These are phyloP conservation scores for Aspergillus pseudonomiae DNA, from an alignment of 2,329 filamentous ascomycete genomes.

Conservation along the genomic window DNA sequence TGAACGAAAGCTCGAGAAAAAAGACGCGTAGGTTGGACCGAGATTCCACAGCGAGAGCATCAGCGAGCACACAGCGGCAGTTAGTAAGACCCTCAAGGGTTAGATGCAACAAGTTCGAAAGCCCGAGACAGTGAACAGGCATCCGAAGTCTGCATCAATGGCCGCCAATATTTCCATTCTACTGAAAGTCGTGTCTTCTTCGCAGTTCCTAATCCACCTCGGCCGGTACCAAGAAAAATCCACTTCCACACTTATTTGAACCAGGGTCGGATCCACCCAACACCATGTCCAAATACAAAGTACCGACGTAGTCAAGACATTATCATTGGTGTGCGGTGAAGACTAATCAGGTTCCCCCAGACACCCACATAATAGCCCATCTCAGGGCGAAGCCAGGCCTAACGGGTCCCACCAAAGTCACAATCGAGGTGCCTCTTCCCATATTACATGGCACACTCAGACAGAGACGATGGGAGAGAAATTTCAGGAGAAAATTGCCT, in stretches of 20 bases:
- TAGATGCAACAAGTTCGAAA: constrained; percentile 12
- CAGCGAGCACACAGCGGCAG: constrained; percentile 64
- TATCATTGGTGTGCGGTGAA: constrained; percentile 5
- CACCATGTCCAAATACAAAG: not conserved
- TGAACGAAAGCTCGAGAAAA: constrained; percentile 27
- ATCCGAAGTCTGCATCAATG: not conserved
- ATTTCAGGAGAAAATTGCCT: not conserved
- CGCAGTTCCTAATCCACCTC: not conserved
- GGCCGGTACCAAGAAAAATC: not conserved
- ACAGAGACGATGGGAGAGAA: not conserved
- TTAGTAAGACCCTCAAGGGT: constrained; percentile 35
- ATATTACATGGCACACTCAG: not conserved
- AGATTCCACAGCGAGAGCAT: constrained; percentile 42
- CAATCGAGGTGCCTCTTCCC: constrained; percentile 10
- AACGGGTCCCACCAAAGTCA: not conserved
- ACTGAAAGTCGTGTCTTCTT: not conserved
- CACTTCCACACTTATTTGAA: not conserved
- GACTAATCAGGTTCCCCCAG: constrained; percentile 10
- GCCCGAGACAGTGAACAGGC: not conserved
- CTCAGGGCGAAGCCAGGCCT: not conserved
- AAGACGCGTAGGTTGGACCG: constrained; percentile 26
- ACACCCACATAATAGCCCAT: constrained; percentile 9
- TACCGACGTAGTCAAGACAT: not conserved
- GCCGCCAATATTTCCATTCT: not conserved
- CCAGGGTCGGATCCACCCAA: constrained; percentile 1